Evolutionary conservation across 2,329 filamentous ascomycete genomes (phyloP), one percentile per base, ranked within the genome.

Genomic region (Xylariales sp.): DNA sequence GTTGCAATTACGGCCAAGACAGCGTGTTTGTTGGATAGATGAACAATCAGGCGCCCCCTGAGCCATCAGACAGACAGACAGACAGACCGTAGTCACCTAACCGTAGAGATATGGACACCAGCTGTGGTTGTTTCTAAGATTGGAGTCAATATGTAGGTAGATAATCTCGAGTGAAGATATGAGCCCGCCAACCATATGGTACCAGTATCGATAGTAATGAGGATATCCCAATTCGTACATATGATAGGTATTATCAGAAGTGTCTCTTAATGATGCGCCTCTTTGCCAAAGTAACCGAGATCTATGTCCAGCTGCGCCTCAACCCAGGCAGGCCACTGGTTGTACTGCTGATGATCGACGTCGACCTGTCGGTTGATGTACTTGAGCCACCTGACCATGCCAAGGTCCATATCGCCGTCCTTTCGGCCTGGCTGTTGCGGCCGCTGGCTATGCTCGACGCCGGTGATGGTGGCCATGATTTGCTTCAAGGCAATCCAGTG

Each of bases 401-500:
- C 85, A 7, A 79, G 73, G 63, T 84, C 83, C 62, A 71, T 48
- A 30, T 65, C 63, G 18, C 62, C 68, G 9, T 74, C 57, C 72
- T 36, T 77, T 72, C 28, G 76, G 76, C 14, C 18, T 10, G 39
- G 72, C 71, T 54, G 56, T 59, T 58, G 46, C 52, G 62, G 1
- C 57, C 54, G 55, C 65, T 70, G 57, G 64, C 39, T 32, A 36
- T 77, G 71, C 72, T 86, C 83, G 41, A 73, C 73, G 60, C 82
- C 78, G 2, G 79, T 84, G 65, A 86, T 83, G 23, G 80, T 79
- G 2, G 79, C 77, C 85, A 88, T 87, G 73, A 87, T 83, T 76
- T 86, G 83, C 73, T 86, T 83, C 52, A 88, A 72, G 7, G 83
- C 80, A 56, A 87, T 82, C 85, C 86, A 88, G 76, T 88, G 86